These are phyloP conservation scores for Capronia coronata DNA, from an alignment of 2,329 filamentous ascomycete genomes.

Conservation along the genomic window DNA sequence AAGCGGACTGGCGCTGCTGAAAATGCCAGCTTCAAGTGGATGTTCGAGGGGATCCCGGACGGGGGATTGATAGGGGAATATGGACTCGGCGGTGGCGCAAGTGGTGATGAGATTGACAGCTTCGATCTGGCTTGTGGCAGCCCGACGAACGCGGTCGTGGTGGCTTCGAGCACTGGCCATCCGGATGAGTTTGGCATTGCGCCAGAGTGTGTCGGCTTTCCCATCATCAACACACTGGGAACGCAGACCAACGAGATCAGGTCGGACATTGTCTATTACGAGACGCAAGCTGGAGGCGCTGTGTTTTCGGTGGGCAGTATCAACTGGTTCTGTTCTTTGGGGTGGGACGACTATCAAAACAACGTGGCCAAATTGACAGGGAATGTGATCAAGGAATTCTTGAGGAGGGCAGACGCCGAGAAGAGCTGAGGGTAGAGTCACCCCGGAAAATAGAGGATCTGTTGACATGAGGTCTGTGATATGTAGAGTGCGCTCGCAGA, in stretches of 20 bases:
- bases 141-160: constrained; percentile 29
- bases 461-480: too few species aligned
- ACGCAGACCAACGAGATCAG: constrained; percentile 21
- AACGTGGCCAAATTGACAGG: constrained; percentile 26
- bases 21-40: constrained; percentile 19
- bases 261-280: constrained; percentile 28
- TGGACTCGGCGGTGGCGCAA: constrained; percentile 32
- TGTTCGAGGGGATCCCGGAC: constrained; percentile 24
- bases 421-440: too few species aligned
- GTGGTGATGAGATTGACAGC: constrained; percentile 35
- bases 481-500: too few species aligned
- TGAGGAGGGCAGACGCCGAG: too few species aligned
- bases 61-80: constrained; percentile 24
- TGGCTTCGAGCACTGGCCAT: constrained; percentile 26
- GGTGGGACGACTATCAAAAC: constrained; percentile 28
- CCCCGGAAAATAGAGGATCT: too few species aligned
- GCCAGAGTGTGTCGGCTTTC: constrained; percentile 17
- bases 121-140: constrained; percentile 32
- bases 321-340: constrained; percentile 28
- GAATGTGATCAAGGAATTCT: constrained; percentile 20
- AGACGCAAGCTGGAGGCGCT: constrained; percentile 21
- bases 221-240: constrained; percentile 26
- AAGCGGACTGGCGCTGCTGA: constrained; percentile 15
- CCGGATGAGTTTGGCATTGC: constrained; percentile 21
- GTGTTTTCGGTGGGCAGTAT: constrained; percentile 30